Percentiles rank a stretch among this genome's conserved stretches.
Conservation (phyloP, 345 rosid genomes). For the Ceriops zippeliana region DNA sequence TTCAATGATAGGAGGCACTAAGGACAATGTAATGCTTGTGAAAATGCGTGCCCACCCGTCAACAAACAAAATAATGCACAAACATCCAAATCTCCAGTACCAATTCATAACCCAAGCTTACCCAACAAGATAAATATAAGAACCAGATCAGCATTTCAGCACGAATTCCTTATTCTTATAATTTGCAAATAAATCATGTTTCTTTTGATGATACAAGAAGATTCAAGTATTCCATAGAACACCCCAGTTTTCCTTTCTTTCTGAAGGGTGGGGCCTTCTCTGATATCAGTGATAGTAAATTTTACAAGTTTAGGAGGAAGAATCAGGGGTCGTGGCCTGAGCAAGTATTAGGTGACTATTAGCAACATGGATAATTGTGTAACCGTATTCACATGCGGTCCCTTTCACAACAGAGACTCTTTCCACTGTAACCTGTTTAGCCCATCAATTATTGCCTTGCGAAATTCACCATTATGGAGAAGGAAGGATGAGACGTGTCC, state of each 20-base stretch:
- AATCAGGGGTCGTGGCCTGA: background rate
- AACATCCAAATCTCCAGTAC: too few species aligned
- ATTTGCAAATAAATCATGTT: background rate
- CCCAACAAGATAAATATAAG: too few species aligned
- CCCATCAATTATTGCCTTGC: slow-evolving; percentile 78
- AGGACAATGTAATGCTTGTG: too few species aligned
- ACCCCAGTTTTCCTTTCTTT: background rate
- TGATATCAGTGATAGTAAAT: slow-evolving; percentile 18
- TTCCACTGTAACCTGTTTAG: slow-evolving; percentile 80
- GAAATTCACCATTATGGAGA: slow-evolving; percentile 76
- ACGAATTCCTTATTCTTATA: too few species aligned
- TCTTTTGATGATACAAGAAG: background rate
- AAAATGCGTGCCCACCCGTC: too few species aligned
- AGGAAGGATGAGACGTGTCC: slow-evolving; percentile 93
- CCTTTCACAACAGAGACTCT: slow-evolving; percentile 50
- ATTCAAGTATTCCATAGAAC: slow-evolving; percentile 17
- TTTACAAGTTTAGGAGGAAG: slow-evolving; percentile 18
- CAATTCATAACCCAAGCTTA: too few species aligned
- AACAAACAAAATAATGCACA: too few species aligned
- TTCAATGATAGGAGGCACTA: too few species aligned
- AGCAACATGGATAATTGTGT: slow-evolving; percentile 2
- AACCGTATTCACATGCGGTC: background rate
- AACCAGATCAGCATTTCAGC: too few species aligned
- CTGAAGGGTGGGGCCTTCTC: slow-evolving; percentile 4
- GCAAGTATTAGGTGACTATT: background rate